Conservation (phyloP, 805 yeast genomes). For the Saccharomyces mikatae region DNA sequence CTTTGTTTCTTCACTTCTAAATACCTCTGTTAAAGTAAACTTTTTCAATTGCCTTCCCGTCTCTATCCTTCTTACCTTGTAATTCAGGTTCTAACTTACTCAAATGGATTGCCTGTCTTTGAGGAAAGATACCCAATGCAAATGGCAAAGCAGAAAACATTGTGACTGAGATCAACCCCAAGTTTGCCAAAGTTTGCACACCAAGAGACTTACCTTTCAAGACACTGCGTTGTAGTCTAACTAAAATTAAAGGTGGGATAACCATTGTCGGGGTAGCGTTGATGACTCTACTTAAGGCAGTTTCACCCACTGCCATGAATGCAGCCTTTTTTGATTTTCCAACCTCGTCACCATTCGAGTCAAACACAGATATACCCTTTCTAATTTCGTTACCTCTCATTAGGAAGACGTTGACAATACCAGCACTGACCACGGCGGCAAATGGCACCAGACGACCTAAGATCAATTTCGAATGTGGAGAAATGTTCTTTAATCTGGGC, state of each 20-base stretch:
- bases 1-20: constrained; percentile 28
- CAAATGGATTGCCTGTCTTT: constrained; percentile 58
- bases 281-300: constrained; percentile 89
- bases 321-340: constrained; percentile 86
- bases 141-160: constrained; percentile 86
- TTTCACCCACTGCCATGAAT: constrained; percentile 86
- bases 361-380: constrained; percentile 70
- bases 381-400: constrained; percentile 94
- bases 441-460: constrained; percentile 89
- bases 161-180: constrained; percentile 79
- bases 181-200: constrained; percentile 61
- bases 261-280: constrained; percentile 98
- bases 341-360: constrained; percentile 54
- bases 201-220: constrained; percentile 61
- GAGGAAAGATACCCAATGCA: constrained; percentile 94
- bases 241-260: constrained; percentile 79
- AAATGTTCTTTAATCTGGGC: constrained; percentile 68
- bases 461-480: constrained; percentile 61
- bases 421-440: constrained; percentile 98
- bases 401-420: constrained; percentile 88
- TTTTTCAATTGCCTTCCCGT: constrained; percentile 47
- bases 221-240: constrained; percentile 62
- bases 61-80: constrained; percentile 47
- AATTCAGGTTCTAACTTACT: constrained; percentile 57
- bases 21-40: constrained; percentile 94